phyloP scores from a whole-genome alignment of 805 yeast genomes.

The Ogataea zsoltii region DNA sequence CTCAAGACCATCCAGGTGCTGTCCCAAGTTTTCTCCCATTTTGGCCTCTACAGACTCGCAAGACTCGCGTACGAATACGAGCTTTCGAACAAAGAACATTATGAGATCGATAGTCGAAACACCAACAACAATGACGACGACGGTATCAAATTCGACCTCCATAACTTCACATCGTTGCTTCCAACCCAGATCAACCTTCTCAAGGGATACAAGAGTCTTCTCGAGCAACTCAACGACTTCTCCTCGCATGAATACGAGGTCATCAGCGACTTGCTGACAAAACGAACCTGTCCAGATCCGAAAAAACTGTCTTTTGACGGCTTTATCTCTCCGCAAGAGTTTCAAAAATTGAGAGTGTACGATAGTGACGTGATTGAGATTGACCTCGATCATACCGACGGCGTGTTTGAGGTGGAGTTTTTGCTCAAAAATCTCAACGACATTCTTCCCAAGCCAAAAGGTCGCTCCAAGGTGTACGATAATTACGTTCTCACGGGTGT shows the following conservation, averaged over 20 bases:
- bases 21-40: slow-evolving; percentile 49
- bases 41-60: slow-evolving; percentile 50
- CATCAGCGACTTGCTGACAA: slow-evolving; percentile 7
- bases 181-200: slow-evolving; percentile 31
- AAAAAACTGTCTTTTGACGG: slow-evolving; percentile 12
- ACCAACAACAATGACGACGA: slow-evolving; percentile 16
- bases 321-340: slow-evolving; percentile 17
- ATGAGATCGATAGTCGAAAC: slow-evolving; percentile 32
- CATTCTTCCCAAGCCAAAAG: slow-evolving; percentile 40
- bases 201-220: slow-evolving; percentile 20
- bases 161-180: slow-evolving; percentile 27
- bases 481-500: slow-evolving; percentile 51
- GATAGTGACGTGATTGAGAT: slow-evolving; percentile 21
- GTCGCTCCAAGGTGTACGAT: slow-evolving; percentile 48
- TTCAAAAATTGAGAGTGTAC: slow-evolving; percentile 26
- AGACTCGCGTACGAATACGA: slow-evolving; percentile 62
- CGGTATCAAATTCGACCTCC: slow-evolving; percentile 25
- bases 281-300: slow-evolving; percentile 1
- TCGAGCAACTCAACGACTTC: slow-evolving; percentile 21
- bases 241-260: slow-evolving; percentile 11
- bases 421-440: slow-evolving; percentile 26
- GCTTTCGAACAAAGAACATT: slow-evolving; percentile 38
- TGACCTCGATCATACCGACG: slow-evolving; percentile 18
- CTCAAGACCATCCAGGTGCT: slow-evolving; percentile 50
- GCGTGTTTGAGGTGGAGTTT: slow-evolving; percentile 19